Evolutionary conservation across 108 stramenopile genomes (phyloP).

Genomic region (Ochromonas danica): DNA sequence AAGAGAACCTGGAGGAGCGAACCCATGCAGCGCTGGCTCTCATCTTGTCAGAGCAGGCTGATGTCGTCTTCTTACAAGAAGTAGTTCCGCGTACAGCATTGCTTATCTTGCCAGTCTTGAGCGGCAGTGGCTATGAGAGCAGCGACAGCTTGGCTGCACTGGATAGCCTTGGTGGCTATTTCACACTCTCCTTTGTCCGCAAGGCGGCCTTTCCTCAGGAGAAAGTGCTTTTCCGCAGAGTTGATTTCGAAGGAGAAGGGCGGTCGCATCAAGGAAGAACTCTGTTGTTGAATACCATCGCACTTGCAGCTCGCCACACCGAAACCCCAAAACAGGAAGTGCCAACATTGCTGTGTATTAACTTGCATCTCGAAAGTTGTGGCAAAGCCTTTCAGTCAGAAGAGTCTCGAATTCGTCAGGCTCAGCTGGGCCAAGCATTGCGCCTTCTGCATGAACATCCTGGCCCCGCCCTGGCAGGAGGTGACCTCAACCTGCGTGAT

Average conservation of each 20-base stretch:
- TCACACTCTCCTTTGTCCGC: not conserved
- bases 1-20: not conserved
- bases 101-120: not conserved
- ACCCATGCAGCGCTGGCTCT: not conserved
- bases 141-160: not conserved
- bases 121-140: not conserved
- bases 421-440: not conserved
- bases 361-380: conserved; percentile 2
- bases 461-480: not conserved
- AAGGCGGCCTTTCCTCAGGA: not conserved
- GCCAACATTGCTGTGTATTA: not conserved
- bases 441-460: not conserved
- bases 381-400: not conserved
- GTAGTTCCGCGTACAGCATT: not conserved
- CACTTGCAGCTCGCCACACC: not conserved
- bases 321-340: not conserved
- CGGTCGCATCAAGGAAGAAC: not conserved
- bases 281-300: not conserved
- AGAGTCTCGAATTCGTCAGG: not conserved
- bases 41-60: not conserved
- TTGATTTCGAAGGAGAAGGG: not conserved
- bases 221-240: not conserved
- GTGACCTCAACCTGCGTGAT: conserved; percentile 19
- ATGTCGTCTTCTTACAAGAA: not conserved
- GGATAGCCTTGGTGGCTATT: not conserved